A percentile compares a stretch with the other conserved stretches of the same genome.
Conservation (phyloP, 257 asterid genomes). For the Petrea volubilis region DNA sequence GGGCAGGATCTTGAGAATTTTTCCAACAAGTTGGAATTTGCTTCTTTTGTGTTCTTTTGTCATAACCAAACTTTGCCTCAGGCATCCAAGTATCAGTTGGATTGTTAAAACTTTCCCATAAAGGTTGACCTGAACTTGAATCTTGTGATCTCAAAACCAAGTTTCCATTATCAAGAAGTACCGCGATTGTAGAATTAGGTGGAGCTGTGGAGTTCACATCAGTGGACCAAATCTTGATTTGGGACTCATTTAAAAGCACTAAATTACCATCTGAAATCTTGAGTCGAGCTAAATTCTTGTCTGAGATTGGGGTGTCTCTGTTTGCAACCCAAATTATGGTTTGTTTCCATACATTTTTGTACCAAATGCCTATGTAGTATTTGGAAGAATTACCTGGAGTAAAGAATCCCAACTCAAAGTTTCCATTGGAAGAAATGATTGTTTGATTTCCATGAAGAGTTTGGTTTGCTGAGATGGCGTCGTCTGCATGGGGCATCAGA, state of each 20-base stretch:
- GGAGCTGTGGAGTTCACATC: slow-evolving; percentile 25
- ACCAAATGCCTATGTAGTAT: slow-evolving; percentile 33
- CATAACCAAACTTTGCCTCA: slow-evolving; percentile 43
- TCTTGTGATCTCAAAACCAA: slow-evolving; percentile 43
- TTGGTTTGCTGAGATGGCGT: slow-evolving; percentile 26
- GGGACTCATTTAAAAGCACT: slow-evolving; percentile 35
- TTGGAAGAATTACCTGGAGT: slow-evolving; percentile 33
- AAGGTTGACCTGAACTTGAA: background rate
- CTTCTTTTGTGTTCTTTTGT: slow-evolving; percentile 36
- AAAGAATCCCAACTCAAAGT: slow-evolving; percentile 26
- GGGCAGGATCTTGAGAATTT: slow-evolving; percentile 53
- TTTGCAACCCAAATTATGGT: slow-evolving; percentile 46
- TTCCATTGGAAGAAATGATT: slow-evolving; percentile 25
- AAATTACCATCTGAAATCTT: slow-evolving; percentile 32
- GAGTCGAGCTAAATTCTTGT: slow-evolving; percentile 19
- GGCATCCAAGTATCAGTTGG: slow-evolving; percentile 59
- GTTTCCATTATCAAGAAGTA: slow-evolving; percentile 51
- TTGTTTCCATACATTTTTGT: slow-evolving; percentile 7
- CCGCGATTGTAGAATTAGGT: slow-evolving; percentile 33
- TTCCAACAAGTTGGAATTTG: slow-evolving; percentile 58
- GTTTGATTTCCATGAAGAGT: slow-evolving; percentile 26
- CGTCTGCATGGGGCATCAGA: slow-evolving; percentile 1
- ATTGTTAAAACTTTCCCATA: slow-evolving; percentile 57
- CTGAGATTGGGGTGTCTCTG: slow-evolving; percentile 34
- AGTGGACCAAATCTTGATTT: slow-evolving; percentile 45